Percentiles rank a stretch among this genome's conserved stretches.
phyloP scores from a whole-genome alignment of 2,329 filamentous ascomycete genomes.

The Aureobasidium sp. region DNA sequence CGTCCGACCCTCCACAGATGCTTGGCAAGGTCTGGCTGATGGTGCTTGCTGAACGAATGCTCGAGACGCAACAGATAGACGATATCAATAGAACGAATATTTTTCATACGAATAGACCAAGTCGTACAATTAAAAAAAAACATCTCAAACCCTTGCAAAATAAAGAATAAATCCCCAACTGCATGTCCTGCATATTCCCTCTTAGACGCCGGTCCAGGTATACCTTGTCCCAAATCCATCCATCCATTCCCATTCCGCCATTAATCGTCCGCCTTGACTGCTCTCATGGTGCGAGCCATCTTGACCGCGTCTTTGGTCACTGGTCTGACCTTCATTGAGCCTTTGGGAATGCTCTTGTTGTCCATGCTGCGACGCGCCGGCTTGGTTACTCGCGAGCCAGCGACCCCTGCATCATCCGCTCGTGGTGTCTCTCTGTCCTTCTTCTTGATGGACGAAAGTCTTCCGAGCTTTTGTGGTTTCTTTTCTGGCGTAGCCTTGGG shows the following conservation, averaged over 20 bases:
- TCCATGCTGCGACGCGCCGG: constrained; percentile 7
- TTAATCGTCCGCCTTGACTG: constrained; percentile 12
- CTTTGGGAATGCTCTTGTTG: constrained; percentile 11
- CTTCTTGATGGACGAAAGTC: not conserved
- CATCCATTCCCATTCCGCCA: not conserved
- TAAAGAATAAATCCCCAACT: not conserved
- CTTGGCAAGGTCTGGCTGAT: constrained; percentile 3
- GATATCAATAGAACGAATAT: not conserved
- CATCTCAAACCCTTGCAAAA: not conserved
- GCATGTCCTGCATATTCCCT: not conserved
- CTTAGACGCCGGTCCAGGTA: not conserved
- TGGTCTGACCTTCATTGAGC: constrained; percentile 11
- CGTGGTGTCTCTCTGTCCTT: not conserved
- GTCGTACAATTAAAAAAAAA: not conserved
- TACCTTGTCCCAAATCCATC: not conserved
- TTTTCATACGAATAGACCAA: not conserved
- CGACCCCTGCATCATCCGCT: not conserved
- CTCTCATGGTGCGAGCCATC: constrained; percentile 14
- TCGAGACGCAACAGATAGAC: not conserved
- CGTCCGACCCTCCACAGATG: not conserved
- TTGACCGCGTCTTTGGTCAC: constrained; percentile 5
- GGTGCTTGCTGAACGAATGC: not conserved
- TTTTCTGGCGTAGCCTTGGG: not conserved
- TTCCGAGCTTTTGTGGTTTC: not conserved
- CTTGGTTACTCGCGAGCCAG: not conserved